Evolutionary conservation across 2,329 filamentous ascomycete genomes (phyloP).

Genomic region (Aspergillus aculeatinus): DNA sequence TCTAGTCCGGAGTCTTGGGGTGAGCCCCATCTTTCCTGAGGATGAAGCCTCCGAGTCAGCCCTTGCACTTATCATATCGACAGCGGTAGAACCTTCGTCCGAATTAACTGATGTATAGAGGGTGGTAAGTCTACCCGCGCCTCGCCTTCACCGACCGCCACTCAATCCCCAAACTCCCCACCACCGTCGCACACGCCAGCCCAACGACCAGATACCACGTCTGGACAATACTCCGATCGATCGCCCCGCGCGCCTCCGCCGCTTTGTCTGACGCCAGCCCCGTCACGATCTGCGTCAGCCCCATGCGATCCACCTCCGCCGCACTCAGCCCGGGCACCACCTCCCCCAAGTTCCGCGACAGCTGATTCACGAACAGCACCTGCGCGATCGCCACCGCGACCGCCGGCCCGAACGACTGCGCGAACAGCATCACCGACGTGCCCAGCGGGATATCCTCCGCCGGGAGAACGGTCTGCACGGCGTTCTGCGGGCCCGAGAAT

Average conservation of each 20-base stretch:
- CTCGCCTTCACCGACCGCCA: constrained; percentile 27
- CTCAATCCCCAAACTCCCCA: constrained; percentile 26
- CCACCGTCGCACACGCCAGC: constrained; percentile 23
- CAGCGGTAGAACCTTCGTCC: too few species aligned
- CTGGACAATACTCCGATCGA: constrained; percentile 21
- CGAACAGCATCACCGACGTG: constrained; percentile 35
- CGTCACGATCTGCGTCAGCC: constrained; percentile 21
- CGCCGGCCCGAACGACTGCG: constrained; percentile 40
- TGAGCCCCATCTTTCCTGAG: too few species aligned
- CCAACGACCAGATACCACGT: constrained; percentile 26
- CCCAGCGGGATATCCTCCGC: constrained; percentile 29
- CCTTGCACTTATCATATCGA: too few species aligned
- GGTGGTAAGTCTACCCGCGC: neutral
- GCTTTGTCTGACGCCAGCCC: constrained; percentile 10
- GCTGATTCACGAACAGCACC: constrained; percentile 52
- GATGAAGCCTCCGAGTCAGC: too few species aligned
- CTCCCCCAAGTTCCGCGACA: constrained; percentile 29
- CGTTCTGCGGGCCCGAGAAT: constrained; percentile 30
- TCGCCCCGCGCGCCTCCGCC: constrained; percentile 19
- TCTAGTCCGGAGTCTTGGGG: too few species aligned
- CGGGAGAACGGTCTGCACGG: constrained; percentile 30
- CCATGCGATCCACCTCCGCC: constrained; percentile 16
- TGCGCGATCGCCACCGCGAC: constrained; percentile 56
- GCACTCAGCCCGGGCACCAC: constrained; percentile 17
- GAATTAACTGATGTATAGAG: too few species aligned